Conservation (phyloP, 2,329 filamentous ascomycete species). For the Spiromastix sp. region DNA sequence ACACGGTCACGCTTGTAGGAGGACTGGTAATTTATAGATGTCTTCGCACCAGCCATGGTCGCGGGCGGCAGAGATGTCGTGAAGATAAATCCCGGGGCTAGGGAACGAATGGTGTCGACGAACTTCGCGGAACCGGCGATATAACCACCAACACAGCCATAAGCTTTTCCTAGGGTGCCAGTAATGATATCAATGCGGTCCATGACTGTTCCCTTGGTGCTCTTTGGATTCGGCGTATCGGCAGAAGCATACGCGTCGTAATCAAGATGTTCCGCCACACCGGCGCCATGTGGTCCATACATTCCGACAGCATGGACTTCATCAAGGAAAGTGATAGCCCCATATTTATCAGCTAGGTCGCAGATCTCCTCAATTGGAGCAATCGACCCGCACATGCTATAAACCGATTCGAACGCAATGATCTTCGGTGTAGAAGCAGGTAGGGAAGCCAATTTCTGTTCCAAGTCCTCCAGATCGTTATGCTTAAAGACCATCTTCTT, state of each 20-base stretch:
- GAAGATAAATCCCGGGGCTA: slow-evolving; percentile 97
- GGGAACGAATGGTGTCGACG: slow-evolving; percentile 85
- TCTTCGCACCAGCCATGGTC: slow-evolving; percentile 87
- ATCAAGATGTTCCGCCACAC: slow-evolving; percentile 94
- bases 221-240: slow-evolving; percentile 40
- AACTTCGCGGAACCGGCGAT: slow-evolving; percentile 82
- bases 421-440: slow-evolving; percentile 85
- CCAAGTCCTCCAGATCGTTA: slow-evolving; percentile 87
- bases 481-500: slow-evolving; percentile 99
- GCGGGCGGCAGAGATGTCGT: slow-evolving; percentile 93
- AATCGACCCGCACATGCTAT: slow-evolving; percentile 98
- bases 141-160: slow-evolving; percentile 95
- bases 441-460: slow-evolving; percentile 81
- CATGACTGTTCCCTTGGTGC: slow-evolving; percentile 67
- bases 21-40: slow-evolving; percentile 91
- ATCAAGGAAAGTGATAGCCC: slow-evolving; percentile 92
- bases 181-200: slow-evolving; percentile 97
- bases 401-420: slow-evolving; percentile 96
- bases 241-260: slow-evolving; percentile 76
- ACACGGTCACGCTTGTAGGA: slow-evolving; percentile 73
- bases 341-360: slow-evolving; percentile 93
- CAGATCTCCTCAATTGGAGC: slow-evolving; percentile 94
- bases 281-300: slow-evolving; percentile 93
- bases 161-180: slow-evolving; percentile 92
- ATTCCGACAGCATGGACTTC: slow-evolving; percentile 99